phyloP scores from a whole-genome alignment of 768 basidiomycete species.

The Phylloporus arenicola region DNA sequence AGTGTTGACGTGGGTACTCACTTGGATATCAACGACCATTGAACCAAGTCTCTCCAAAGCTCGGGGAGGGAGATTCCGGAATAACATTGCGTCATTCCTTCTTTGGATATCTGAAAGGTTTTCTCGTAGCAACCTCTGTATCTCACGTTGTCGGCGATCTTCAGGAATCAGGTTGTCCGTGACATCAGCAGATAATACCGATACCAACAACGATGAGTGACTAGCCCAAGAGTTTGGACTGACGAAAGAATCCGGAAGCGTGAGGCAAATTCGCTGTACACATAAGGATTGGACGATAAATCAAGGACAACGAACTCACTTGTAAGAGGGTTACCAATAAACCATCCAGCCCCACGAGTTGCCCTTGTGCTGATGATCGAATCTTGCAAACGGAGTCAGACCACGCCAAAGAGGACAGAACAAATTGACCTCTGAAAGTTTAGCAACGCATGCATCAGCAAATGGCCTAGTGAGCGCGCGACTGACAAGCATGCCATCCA shows the following conservation, averaged over 20 bases:
- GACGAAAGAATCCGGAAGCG: conserved; percentile 69
- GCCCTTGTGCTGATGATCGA: conserved; percentile 48
- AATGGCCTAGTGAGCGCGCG: conserved; percentile 69
- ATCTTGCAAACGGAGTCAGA: conserved; percentile 40
- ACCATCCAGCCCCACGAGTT: conserved; percentile 48
- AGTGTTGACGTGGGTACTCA: conserved; percentile 7
- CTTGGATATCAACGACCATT: conserved; percentile 53
- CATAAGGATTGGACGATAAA: conserved; percentile 1
- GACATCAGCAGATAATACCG: conserved; percentile 40
- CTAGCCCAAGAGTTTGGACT: conserved; percentile 63
- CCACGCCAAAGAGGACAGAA: neutral
- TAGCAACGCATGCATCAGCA: conserved; percentile 62
- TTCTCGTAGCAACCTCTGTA: conserved; percentile 47
- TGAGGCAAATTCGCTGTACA: conserved; percentile 59
- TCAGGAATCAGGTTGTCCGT: conserved; percentile 18
- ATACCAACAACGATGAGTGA: conserved; percentile 37
- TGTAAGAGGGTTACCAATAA: conserved; percentile 56
- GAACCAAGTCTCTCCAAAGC: conserved; percentile 55
- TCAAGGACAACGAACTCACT: conserved; percentile 34
- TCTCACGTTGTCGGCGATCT: conserved; percentile 35
- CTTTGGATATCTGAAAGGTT: conserved; percentile 65
- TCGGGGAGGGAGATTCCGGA: conserved; percentile 59
- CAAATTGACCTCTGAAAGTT: conserved; percentile 55
- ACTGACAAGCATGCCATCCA: conserved; percentile 59
- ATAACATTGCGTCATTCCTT: conserved; percentile 78